phyloP scores from a whole-genome alignment of 2,329 filamentous ascomycete species.

The Waltergamsia citrina region DNA sequence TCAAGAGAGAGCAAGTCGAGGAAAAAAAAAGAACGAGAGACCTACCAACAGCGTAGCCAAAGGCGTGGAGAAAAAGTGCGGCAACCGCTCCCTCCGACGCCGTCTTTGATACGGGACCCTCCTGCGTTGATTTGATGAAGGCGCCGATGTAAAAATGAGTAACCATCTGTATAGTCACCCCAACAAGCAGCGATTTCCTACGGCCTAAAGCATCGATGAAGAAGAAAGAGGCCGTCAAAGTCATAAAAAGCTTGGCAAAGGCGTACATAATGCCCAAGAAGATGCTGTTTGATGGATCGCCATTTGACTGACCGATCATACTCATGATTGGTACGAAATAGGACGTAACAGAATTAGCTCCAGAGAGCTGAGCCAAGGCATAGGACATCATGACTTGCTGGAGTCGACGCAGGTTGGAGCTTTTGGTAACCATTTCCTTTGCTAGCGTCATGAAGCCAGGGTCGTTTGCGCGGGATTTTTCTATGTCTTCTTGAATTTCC shows the following conservation, averaged over 20 bases:
- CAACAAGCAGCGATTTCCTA: constrained; percentile 23
- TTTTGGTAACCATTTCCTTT: constrained; percentile 8
- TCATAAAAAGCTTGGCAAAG: constrained; percentile 30
- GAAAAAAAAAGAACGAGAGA: background rate
- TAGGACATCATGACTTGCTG: constrained; percentile 26
- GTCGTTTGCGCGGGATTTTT: background rate
- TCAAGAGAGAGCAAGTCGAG: background rate
- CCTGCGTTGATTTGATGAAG: constrained; percentile 24
- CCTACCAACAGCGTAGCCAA: constrained; percentile 27
- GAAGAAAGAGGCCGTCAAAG: constrained; percentile 29
- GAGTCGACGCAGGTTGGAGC: constrained; percentile 26
- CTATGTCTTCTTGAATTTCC: constrained; percentile 13
- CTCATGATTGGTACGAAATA: constrained; percentile 32
- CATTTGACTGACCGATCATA: constrained; percentile 20
- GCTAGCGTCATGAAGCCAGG: background rate
- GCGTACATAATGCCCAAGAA: constrained; percentile 32
- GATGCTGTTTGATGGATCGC: constrained; percentile 19
- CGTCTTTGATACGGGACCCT: constrained; percentile 10
- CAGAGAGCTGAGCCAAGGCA: constrained; percentile 30
- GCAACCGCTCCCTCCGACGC: constrained; percentile 29
- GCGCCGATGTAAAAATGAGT: constrained; percentile 29
- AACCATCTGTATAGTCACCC: constrained; percentile 24
- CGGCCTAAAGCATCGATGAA: constrained; percentile 33
- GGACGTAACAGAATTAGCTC: constrained; percentile 31
- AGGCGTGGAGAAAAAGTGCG: constrained; percentile 32